phyloP scores from a whole-genome alignment of 2,329 filamentous ascomycete species.

The Aspergillus vadensis region DNA sequence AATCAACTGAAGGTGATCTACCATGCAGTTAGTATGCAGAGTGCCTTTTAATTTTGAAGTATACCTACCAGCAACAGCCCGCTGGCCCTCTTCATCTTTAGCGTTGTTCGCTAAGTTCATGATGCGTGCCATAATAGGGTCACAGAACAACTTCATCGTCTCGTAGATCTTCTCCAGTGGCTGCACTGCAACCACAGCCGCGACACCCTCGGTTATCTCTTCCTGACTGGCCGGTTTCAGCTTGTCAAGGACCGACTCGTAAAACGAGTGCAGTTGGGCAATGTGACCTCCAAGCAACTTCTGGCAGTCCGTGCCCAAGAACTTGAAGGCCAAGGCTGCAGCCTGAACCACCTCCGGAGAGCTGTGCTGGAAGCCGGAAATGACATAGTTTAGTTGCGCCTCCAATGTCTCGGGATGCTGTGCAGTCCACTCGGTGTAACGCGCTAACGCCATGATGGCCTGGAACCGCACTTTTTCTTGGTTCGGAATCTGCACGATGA shows the following conservation, averaged over 20 bases:
- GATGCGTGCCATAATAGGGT: constrained; percentile 81
- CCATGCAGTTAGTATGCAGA: constrained; percentile 17
- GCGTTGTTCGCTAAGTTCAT: constrained; percentile 87
- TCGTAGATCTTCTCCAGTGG: constrained; percentile 77
- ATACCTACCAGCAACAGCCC: constrained; percentile 73
- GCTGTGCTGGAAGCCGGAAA: constrained; percentile 83
- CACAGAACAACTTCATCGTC: constrained; percentile 87
- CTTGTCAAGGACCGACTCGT: constrained; percentile 83
- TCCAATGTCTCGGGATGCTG: constrained; percentile 90
- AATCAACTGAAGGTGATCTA: constrained; percentile 86
- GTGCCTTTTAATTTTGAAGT: not conserved
- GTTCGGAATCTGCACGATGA: constrained; percentile 89
- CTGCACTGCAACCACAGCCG: constrained; percentile 85
- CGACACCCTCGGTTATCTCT: constrained; percentile 94
- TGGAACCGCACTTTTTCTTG: constrained; percentile 99
- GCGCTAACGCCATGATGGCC: constrained; percentile 93
- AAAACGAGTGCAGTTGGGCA: constrained; percentile 85
- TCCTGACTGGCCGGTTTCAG: constrained; percentile 86
- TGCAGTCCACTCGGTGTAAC: constrained; percentile 97
- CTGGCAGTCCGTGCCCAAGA: constrained; percentile 94
- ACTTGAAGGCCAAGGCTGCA: constrained; percentile 91
- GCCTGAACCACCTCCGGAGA: constrained; percentile 91
- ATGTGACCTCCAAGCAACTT: constrained; percentile 82
- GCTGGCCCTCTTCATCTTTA: constrained; percentile 76
- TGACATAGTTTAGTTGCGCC: constrained; percentile 92